Percentiles rank a stretch among this genome's conserved stretches.
These are phyloP conservation scores for Vitis labrusca DNA, from an alignment of 164 flowering plant genomes.

Conservation along the genomic window DNA sequence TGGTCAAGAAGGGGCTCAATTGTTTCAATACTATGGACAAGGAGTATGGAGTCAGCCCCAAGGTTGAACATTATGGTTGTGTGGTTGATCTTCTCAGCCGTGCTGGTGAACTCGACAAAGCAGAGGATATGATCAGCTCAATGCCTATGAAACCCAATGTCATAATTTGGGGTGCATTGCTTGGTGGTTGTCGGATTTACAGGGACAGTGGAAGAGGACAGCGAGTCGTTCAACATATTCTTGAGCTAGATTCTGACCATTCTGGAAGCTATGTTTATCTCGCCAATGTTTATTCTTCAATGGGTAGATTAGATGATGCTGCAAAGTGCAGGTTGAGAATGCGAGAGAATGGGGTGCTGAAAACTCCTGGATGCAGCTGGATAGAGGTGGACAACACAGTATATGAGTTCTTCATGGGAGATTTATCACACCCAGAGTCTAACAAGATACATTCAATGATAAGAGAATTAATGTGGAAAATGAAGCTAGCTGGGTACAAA, in stretches of 20 bases:
- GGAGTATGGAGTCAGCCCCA: slow-evolving; percentile 26
- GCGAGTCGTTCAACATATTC: slow-evolving; percentile 33
- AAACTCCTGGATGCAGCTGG: slow-evolving; percentile 43
- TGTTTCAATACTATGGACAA: slow-evolving; percentile 27
- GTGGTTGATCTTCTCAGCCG: slow-evolving; percentile 27
- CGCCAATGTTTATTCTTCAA: slow-evolving; percentile 33
- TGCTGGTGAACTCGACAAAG: slow-evolving; percentile 31
- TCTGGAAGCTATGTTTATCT: slow-evolving; percentile 46
- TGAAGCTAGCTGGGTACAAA: slow-evolving; percentile 34
- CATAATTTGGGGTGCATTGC: slow-evolving; percentile 41
- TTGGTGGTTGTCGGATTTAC: slow-evolving; percentile 35
- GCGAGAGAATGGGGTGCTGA: slow-evolving; percentile 26
- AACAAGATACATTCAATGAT: slow-evolving; percentile 27
- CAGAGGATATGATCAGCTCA: slow-evolving; percentile 29
- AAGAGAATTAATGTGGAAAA: slow-evolving; percentile 21
- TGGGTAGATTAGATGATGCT: slow-evolving; percentile 39
- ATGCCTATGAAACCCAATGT: slow-evolving; percentile 43
- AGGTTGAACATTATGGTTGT: slow-evolving; percentile 30
- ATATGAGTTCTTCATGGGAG: slow-evolving; percentile 38
- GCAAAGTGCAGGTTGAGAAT: slow-evolving; percentile 34
- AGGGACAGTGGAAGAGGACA: slow-evolving; percentile 30
- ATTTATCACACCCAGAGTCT: slow-evolving; percentile 26
- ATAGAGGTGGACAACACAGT: slow-evolving; percentile 36
- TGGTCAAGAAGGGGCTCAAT: slow-evolving; percentile 30
- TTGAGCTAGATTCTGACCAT: slow-evolving; percentile 37